Percentiles rank a stretch among this genome's conserved stretches.
phyloP scores from a whole-genome alignment of 179 eudicot genomes.

The Spergularia azorica region DNA sequence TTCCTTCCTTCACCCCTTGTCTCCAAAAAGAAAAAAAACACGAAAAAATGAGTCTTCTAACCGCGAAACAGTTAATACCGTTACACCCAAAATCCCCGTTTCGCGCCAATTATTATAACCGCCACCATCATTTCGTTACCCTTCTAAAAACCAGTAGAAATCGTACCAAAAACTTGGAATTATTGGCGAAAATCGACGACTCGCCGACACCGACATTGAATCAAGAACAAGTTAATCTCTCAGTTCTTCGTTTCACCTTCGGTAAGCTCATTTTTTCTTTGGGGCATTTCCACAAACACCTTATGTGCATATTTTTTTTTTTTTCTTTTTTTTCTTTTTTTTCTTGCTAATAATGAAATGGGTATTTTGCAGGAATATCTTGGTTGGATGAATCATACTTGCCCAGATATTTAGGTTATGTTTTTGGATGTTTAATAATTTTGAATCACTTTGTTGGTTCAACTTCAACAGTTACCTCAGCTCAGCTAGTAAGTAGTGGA shows the following conservation, averaged over 20 bases:
- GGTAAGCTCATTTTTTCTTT: conserved; percentile 40
- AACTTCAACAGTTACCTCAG: conserved; percentile 45
- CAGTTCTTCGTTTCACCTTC: conserved; percentile 89
- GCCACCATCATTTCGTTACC: neutral
- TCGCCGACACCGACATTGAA: conserved; percentile 30
- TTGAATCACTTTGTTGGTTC: conserved; percentile 83
- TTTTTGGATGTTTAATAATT: conserved; percentile 67
- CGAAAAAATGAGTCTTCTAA: conserved; percentile 13
- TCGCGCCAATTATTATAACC: conserved; percentile 28
- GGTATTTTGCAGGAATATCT: conserved; percentile 59
- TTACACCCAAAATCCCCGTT: conserved; percentile 17
- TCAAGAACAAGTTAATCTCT: conserved; percentile 72
- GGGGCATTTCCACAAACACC: conserved; percentile 31
- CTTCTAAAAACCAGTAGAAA: conserved; percentile 14
- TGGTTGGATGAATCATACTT: conserved; percentile 89
- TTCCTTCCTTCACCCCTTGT: neutral
- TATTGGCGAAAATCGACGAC: conserved; percentile 34
- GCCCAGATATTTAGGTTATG: conserved; percentile 94
- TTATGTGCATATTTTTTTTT: conserved; percentile 21
- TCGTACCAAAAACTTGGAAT: conserved; percentile 10
- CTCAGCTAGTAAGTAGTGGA: conserved; percentile 67
- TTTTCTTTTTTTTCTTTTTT: too few species aligned
- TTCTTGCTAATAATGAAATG: neutral
- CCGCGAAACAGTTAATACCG: conserved; percentile 25
- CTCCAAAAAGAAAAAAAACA: neutral